Evolutionary conservation across 441 rosid genomes (phyloP).

Genomic region (Euphorbia celastroides): DNA sequence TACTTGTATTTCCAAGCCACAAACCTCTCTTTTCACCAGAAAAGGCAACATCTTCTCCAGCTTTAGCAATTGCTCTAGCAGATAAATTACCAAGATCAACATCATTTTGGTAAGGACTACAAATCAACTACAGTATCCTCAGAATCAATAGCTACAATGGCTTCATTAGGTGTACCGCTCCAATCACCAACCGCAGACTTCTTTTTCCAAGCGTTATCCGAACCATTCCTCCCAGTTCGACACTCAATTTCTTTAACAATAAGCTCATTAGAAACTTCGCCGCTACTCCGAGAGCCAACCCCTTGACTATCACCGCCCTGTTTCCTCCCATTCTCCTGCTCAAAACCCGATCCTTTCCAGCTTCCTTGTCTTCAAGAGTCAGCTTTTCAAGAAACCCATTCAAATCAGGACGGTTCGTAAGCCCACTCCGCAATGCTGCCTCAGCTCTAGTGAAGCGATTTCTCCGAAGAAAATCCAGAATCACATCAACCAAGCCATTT

Average conservation of each 20-base stretch:
- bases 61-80: slow-evolving; percentile 40
- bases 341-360: slow-evolving; percentile 30
- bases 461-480: slow-evolving; percentile 67
- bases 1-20: slow-evolving; percentile 49
- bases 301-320: slow-evolving; percentile 21
- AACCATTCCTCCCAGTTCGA: slow-evolving; percentile 51
- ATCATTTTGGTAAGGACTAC: slow-evolving; percentile 43
- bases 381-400: slow-evolving; percentile 68
- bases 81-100: slow-evolving; percentile 25
- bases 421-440: slow-evolving; percentile 86
- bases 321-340: slow-evolving; percentile 37
- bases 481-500: slow-evolving; percentile 52
- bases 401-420: slow-evolving; percentile 55
- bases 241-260: slow-evolving; percentile 86
- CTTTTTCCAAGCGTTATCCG: slow-evolving; percentile 52
- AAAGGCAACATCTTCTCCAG: slow-evolving; percentile 50
- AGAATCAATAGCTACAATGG: slow-evolving; percentile 31
- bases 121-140: slow-evolving; percentile 47
- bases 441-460: slow-evolving; percentile 82
- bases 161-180: slow-evolving; percentile 39
- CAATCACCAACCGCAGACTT: slow-evolving; percentile 41
- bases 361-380: slow-evolving; percentile 45
- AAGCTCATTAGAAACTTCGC: slow-evolving; percentile 61
- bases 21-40: slow-evolving; percentile 47
- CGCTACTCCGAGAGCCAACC: slow-evolving; percentile 35